Evolutionary conservation across 2,329 filamentous ascomycete species (phyloP).

Genomic region (Aspergillus sojae): DNA sequence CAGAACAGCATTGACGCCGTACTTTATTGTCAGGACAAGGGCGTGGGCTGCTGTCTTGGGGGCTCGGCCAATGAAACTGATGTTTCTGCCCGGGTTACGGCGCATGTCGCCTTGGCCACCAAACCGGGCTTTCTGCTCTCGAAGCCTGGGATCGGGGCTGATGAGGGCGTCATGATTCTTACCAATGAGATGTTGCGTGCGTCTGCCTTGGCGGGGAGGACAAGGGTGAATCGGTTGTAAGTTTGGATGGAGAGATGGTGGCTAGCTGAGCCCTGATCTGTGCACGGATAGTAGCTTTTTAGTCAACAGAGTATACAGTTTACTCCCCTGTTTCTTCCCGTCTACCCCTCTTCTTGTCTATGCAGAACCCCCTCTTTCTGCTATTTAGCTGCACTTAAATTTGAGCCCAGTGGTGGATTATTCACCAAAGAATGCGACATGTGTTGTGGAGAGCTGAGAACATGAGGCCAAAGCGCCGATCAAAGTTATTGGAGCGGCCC

Average conservation of each 20-base stretch:
- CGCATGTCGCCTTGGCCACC: slow-evolving; percentile 16
- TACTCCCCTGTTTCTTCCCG: not conserved
- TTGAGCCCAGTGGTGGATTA: not conserved
- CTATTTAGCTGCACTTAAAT: not conserved
- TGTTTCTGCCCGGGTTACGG: slow-evolving; percentile 32
- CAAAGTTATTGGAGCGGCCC: not conserved
- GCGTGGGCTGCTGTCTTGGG: slow-evolving; percentile 20
- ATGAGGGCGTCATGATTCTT: slow-evolving; percentile 13
- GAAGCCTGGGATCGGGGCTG: slow-evolving; percentile 10
- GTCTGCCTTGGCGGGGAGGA: slow-evolving; percentile 3
- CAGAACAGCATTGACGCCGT: slow-evolving; percentile 23
- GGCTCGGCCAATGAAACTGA: slow-evolving; percentile 24
- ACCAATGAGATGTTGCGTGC: slow-evolving; percentile 14
- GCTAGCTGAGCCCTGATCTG: not conserved
- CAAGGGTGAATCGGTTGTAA: not conserved
- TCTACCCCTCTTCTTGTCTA: not conserved
- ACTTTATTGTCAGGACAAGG: slow-evolving; percentile 17
- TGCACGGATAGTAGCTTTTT: too few relatives aligned
- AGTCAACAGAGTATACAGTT: not conserved
- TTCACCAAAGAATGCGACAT: not conserved
- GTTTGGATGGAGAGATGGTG: not conserved
- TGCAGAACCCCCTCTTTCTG: not conserved
- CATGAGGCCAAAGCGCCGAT: not conserved
- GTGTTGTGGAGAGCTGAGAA: not conserved
- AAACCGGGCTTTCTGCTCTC: slow-evolving; percentile 10